phyloP scores from a whole-genome alignment of 306 rosid genomes.

The Comarum palustre region DNA sequence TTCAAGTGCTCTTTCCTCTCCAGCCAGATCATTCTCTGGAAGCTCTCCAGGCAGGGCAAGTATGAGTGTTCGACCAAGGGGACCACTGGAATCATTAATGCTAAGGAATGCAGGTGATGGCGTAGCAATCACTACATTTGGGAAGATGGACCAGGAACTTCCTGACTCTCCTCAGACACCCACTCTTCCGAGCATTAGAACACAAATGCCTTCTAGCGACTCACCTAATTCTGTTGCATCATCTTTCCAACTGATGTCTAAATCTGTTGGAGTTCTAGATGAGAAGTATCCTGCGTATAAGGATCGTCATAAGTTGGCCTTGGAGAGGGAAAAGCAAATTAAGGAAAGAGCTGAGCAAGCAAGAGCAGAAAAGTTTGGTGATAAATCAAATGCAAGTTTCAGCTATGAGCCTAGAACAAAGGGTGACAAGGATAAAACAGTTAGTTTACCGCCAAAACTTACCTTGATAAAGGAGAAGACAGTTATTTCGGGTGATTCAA shows the following conservation, averaged over 20 bases:
- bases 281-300: constrained; percentile 91
- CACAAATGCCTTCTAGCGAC: constrained; percentile 48
- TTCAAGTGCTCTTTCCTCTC: constrained; percentile 61
- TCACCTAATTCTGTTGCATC: constrained; percentile 62
- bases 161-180: constrained; percentile 62
- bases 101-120: constrained; percentile 70
- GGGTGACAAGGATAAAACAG: constrained; percentile 46
- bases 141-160: constrained; percentile 57
- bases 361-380: constrained; percentile 72
- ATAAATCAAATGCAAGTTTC: constrained; percentile 41
- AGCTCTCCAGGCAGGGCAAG: constrained; percentile 70
- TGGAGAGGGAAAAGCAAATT: constrained; percentile 75
- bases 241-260: constrained; percentile 95
- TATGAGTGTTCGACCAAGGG: constrained; percentile 55
- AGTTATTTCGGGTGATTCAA: constrained; percentile 41
- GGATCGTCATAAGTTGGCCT: constrained; percentile 87
- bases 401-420: constrained; percentile 32
- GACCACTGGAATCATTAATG: constrained; percentile 85
- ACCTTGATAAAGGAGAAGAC: constrained; percentile 67
- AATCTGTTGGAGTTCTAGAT: constrained; percentile 73
- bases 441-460: constrained; percentile 68
- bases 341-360: constrained; percentile 87
- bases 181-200: constrained; percentile 46
- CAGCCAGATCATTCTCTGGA: constrained; percentile 61
- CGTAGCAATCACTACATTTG: constrained; percentile 79